Base-by-base conservation (phyloP, 2,329 filamentous ascomycete genomes). In the Hymenoscyphus salicellus region DNA sequence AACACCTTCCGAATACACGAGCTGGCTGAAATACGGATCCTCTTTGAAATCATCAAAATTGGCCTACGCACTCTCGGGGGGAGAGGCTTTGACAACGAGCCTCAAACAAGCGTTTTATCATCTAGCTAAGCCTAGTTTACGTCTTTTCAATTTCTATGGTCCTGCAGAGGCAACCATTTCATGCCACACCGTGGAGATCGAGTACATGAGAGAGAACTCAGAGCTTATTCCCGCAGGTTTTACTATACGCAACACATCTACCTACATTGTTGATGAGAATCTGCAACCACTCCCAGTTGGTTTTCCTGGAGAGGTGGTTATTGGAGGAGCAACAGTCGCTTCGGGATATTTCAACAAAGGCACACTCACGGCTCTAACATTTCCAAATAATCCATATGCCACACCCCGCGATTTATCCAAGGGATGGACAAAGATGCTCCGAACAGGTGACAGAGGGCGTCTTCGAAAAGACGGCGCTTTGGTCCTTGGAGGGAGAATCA, bases 201-300 rank as follows among this genome's bases (percentile, higher is more conserved):
- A 38, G 2, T 62, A 56, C 56, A 43, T 23, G 43, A n/a, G n/a
- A n/a, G 10, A 8, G 7, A 8, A 20, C 20, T 3, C 7, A 20
- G 20, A 49, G n/a, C 14, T 5, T 17, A 62, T 66, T 36, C 38
- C 64, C 5, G 56, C 49, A 8, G 65, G 65, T 11, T 33, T 46
- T 5, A 33, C 60, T 5, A 55, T 59, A 1, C 58, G 55, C 30
- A 69, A 69, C 33, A 63, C 60, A 76, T 55, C 56, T 33, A 0
- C 63, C 16, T 80, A 78, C 64, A 75, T 83, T 52, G 23, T 82
- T 0, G 80, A 81, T 63, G 63, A 73, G 4, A 38, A 79, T 1
- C 65, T 72, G 16, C 52, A 75, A 11, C 70, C 75, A 0, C 65
- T 79, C 3, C 79, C 81, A 0, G 56, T 74, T 6, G 80, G 80